Evolutionary conservation across 768 basidiomycete genomes (phyloP).

Genomic region (Mycena olivaceomarginata): DNA sequence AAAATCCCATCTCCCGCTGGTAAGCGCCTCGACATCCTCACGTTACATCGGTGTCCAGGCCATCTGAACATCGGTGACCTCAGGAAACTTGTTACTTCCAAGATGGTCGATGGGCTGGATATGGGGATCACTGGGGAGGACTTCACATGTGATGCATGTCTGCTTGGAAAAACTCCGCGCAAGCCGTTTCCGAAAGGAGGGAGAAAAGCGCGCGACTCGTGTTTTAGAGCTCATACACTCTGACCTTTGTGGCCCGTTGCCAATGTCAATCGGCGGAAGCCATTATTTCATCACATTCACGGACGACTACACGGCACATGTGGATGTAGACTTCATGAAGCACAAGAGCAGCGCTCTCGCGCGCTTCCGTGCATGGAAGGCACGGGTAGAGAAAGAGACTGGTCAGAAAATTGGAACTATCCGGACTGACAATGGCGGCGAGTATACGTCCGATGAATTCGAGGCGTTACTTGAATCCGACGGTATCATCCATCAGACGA

Average conservation of each 20-base stretch:
- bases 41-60: too few relatives aligned
- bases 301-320: background rate
- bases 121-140: conserved; percentile 12
- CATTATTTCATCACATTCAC: conserved; percentile 23
- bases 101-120: conserved; percentile 6
- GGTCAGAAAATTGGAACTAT: conserved; percentile 36
- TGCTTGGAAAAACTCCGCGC: conserved; percentile 10
- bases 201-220: conserved; percentile 1
- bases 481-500: conserved; percentile 53
- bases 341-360: conserved; percentile 34
- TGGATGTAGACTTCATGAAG: conserved; percentile 20
- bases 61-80: too few relatives aligned
- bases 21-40: too few relatives aligned
- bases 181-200: conserved; percentile 24
- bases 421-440: conserved; percentile 49
- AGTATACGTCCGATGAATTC: conserved; percentile 45
- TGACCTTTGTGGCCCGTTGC: background rate
- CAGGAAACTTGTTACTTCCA: background rate
- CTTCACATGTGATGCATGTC: conserved; percentile 12
- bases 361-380: conserved; percentile 25
- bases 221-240: conserved; percentile 24
- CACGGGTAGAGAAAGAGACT: conserved; percentile 27
- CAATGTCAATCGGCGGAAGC: conserved; percentile 5
- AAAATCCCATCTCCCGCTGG: too few relatives aligned
- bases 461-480: conserved; percentile 37